Evolutionary conservation across 331 rosid genomes (phyloP).

Genomic region (Telfairia occidentalis): DNA sequence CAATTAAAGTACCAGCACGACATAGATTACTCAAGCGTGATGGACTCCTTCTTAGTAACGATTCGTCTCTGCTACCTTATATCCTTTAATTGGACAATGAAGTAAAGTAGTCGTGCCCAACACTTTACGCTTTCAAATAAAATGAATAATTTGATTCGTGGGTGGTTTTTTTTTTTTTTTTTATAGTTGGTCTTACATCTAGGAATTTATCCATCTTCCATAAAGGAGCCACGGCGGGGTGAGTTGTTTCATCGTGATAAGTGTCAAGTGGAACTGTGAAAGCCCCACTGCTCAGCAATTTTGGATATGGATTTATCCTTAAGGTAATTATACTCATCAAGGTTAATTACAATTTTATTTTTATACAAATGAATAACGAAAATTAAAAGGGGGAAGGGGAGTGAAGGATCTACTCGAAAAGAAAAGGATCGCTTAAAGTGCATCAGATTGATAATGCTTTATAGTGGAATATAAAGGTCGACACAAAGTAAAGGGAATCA

Average conservation of each 20-base stretch:
- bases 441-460: slow-evolving; percentile 7
- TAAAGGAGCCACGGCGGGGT: background rate
- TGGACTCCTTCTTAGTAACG: background rate
- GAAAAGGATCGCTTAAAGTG: background rate
- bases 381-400: background rate
- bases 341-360: background rate
- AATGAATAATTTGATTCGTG: background rate
- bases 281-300: background rate
- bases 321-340: background rate
- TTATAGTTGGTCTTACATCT: too few relatives aligned
- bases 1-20: background rate
- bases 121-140: background rate
- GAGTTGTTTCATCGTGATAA: background rate
- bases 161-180: background rate
- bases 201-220: background rate
- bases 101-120: slow-evolving; percentile 28
- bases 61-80: background rate
- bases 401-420: background rate
- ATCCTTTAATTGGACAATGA: background rate
- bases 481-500: slow-evolving; percentile 15
- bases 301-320: background rate
- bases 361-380: background rate
- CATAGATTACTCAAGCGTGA: background rate
- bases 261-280: background rate
- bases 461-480: slow-evolving; percentile 25